Evolutionary conservation across 2,329 filamentous ascomycete species (phyloP), one percentile per base, ranked within the genome.

Genomic region (Penicillium janthinellum): DNA sequence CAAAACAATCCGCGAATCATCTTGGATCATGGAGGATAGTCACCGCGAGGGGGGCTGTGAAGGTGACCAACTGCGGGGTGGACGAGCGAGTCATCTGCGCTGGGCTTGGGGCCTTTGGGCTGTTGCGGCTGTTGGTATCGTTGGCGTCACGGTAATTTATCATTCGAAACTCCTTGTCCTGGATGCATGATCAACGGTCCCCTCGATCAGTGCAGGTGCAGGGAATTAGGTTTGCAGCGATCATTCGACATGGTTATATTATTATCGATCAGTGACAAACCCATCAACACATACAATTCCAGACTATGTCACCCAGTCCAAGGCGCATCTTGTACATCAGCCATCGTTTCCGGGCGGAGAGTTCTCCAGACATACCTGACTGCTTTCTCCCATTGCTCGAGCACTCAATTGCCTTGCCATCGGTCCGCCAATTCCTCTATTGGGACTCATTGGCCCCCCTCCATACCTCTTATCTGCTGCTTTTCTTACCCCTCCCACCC

Each of bases 11-110:
- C 44, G 44, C 44, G 22, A 47, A 47, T 47, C 44, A 47, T 31
- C 6, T 31, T 31, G 5, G 5, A 6, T 31, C 5, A 5, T 31
- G 5, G 5, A 7, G 5, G 28, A 31, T 31, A 31, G 28, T 31
- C 7, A 8, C 5, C 28, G 28, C 28, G 7, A 8, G 45, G 45
- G 45, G 45, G 45, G 45, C 45, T 49, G 45, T 49, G 45, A 35
- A 20, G 45, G 5, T 49, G 45, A 49, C 45, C 49, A 51, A 51
- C 58, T 65, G 63, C 61, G 63, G 61, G 63, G 63, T 58, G 60
- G 61, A 57, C 59, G 57, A 59, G 42, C n/a, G 6, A 51, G 56
- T 15, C 45, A 50, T 51, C 48, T 59, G 56, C 35, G 25, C 25
- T 25, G 20, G 20, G 20, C 20, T 20, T 28, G 25, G 6, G 25